Conservation (phyloP, 192 early-diverging fungal genomes). For the Linnemannia exigua region DNA sequence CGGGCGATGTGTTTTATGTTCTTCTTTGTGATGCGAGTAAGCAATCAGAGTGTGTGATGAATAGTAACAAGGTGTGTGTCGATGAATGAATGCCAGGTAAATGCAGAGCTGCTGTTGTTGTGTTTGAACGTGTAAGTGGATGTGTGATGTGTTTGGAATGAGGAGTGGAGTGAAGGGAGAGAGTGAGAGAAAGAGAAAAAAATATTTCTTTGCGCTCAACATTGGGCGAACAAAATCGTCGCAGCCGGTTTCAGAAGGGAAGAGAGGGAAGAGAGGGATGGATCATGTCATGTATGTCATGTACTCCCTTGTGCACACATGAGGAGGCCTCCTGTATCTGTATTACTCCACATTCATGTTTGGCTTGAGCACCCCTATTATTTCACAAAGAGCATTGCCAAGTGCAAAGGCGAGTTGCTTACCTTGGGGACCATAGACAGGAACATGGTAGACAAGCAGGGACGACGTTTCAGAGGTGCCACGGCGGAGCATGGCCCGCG, state of each 20-base stretch:
- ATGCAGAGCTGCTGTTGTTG: neutral
- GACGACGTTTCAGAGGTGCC: neutral
- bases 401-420: neutral
- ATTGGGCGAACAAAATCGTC: neutral
- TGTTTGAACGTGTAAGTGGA: neutral
- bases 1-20: neutral
- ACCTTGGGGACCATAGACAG: conserved; percentile 40
- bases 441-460: neutral
- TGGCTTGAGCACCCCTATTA: no score
- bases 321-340: no score
- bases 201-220: neutral
- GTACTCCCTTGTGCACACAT: no score
- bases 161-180: neutral
- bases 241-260: neutral
- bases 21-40: neutral
- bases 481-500: neutral
- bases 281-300: no score
- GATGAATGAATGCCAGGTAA: neutral
- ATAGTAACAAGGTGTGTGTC: neutral
- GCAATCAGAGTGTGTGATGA: neutral
- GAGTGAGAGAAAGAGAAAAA: neutral
- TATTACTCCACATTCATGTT: no score
- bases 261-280: neutral
- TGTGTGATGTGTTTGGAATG: neutral
- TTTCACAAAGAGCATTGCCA: no score